Percentiles rank a stretch among this genome's conserved stretches.
Evolutionary conservation across 768 basidiomycete species (phyloP).

Genomic region (Hebeloma cylindrosporum): DNA sequence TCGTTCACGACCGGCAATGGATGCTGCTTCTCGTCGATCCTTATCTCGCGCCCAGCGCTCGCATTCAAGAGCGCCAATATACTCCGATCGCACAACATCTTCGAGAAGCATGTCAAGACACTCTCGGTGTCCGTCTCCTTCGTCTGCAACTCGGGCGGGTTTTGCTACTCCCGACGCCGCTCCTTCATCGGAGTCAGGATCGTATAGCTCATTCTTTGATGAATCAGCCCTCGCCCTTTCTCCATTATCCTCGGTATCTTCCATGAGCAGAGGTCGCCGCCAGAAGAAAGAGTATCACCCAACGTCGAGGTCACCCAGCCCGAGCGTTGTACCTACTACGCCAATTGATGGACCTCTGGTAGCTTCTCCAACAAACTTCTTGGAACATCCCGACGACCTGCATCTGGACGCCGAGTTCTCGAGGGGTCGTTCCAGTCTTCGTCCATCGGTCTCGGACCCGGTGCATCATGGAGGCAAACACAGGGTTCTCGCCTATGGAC

Average conservation of each 20-base stretch:
- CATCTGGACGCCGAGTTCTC: slow-evolving; percentile 20
- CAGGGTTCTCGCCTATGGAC: not conserved
- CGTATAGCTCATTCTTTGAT: slow-evolving; percentile 7
- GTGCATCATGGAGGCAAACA: not conserved
- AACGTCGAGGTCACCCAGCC: slow-evolving; percentile 47
- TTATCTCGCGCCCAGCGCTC: slow-evolving; percentile 46
- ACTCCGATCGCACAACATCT: slow-evolving; percentile 39
- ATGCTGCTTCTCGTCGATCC: slow-evolving; percentile 40
- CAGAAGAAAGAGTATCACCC: slow-evolving; percentile 24
- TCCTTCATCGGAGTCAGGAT: slow-evolving; percentile 5
- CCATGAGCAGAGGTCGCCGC: slow-evolving; percentile 37
- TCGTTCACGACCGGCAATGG: slow-evolving; percentile 28
- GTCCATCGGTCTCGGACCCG: slow-evolving; percentile 2
- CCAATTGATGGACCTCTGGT: slow-evolving; percentile 36
- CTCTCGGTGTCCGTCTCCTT: slow-evolving; percentile 24
- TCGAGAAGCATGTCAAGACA: slow-evolving; percentile 40
- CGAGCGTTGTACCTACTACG: slow-evolving; percentile 45
- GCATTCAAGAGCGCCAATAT: slow-evolving; percentile 47
- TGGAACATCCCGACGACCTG: slow-evolving; percentile 29
- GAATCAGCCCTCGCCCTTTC: slow-evolving; percentile 29
- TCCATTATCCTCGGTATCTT: slow-evolving; percentile 21
- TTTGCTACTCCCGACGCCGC: not conserved
- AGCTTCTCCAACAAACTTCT: slow-evolving; percentile 13
- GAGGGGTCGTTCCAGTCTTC: slow-evolving; percentile 6
- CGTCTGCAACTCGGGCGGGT: slow-evolving; percentile 16